These are phyloP conservation scores for Cyanodermella asteris DNA, from an alignment of 2,329 filamentous ascomycete species.

Conservation along the genomic window DNA sequence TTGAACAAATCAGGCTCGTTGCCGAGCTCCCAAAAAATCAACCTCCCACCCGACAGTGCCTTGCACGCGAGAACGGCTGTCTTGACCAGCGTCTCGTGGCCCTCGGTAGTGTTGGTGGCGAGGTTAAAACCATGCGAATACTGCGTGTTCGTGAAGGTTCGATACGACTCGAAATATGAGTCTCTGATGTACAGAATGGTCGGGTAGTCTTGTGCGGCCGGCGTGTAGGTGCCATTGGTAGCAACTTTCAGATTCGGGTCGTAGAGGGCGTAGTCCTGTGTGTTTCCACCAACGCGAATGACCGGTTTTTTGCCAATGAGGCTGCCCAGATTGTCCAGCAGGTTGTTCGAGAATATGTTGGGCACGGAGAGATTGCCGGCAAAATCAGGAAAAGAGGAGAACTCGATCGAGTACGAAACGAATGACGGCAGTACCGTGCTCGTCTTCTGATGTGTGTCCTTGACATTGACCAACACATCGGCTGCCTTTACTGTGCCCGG, in stretches of 20 bases:
- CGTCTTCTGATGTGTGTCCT: no score
- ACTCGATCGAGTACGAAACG: slow-evolving; percentile 30
- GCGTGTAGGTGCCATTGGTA: slow-evolving; percentile 30
- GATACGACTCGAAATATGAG: slow-evolving; percentile 41
- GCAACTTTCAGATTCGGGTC: slow-evolving; percentile 28
- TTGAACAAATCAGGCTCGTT: slow-evolving; percentile 42
- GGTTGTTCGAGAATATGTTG: slow-evolving; percentile 37
- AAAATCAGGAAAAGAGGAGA: slow-evolving; percentile 31
- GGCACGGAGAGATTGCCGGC: slow-evolving; percentile 31
- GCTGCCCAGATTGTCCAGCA: slow-evolving; percentile 34
- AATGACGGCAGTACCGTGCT: no score
- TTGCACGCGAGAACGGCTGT: slow-evolving; percentile 36
- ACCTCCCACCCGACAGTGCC: slow-evolving; percentile 27
- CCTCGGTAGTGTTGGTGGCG: slow-evolving; percentile 28
- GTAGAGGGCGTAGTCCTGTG: slow-evolving; percentile 42
- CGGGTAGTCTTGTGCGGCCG: slow-evolving; percentile 33
- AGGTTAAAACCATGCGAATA: slow-evolving; percentile 42
- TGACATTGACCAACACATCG: no score
- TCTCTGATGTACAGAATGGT: slow-evolving; percentile 38
- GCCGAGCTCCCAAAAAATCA: slow-evolving; percentile 39
- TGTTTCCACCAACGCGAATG: slow-evolving; percentile 44
- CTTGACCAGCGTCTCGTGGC: slow-evolving; percentile 29
- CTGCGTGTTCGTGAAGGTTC: slow-evolving; percentile 31
- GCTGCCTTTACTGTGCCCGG: no score
- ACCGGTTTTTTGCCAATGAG: slow-evolving; percentile 34